Evolutionary conservation across 2,329 filamentous ascomycete species (phyloP), one percentile per base, ranked within the genome.

Genomic region (Lojkania enalia): DNA sequence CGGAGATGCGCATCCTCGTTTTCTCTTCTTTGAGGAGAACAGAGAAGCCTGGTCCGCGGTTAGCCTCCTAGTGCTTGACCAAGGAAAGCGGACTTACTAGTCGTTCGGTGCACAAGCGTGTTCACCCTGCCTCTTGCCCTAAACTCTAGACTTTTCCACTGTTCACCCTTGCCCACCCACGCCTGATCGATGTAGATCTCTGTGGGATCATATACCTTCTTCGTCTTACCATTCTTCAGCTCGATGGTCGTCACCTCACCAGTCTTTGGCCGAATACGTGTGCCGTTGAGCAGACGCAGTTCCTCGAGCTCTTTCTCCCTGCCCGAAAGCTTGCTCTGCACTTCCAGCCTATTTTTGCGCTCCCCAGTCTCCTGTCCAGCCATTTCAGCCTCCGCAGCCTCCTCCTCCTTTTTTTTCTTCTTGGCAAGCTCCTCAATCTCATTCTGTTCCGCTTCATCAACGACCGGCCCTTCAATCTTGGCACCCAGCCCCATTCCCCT

Each of bases 1-100:
- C 78, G 63, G 86, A 82, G 66, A 90, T 80, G 49, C 94, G 82
- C 61, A 96, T 84, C 42, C 90, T 80, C 4, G 94, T 96, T 70
- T 87, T 87, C 70, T 97, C 91, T 68, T 99, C 94, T 75, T 97
- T 99, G 65, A 99, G 75, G 12, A 96, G 70, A 25, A 99, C 74
- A 0, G 85, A 84, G 49, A 96, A 81, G 54, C 80, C 88, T 90
- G 50, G 9, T 25, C 4, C 13, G 25, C 5, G 9, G 21, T 30
- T 18, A 20, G 23, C 9, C 21, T 5, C 21, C 5, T 5, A 21
- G 19, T 25, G 33, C 29, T 40, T 20, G 19, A 39, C 14, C 31
- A 23, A 35, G 2, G 15, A 12, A 44, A 30, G 16, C 13, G 2
- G 21, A 84, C 85, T 75, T 73, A 90, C 87, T 84, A 20, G 92